Evolutionary conservation across 192 early-diverging fungal species (phyloP), one percentile per base, ranked within the genome.

Genomic region (Umbelopsis isabellina): DNA sequence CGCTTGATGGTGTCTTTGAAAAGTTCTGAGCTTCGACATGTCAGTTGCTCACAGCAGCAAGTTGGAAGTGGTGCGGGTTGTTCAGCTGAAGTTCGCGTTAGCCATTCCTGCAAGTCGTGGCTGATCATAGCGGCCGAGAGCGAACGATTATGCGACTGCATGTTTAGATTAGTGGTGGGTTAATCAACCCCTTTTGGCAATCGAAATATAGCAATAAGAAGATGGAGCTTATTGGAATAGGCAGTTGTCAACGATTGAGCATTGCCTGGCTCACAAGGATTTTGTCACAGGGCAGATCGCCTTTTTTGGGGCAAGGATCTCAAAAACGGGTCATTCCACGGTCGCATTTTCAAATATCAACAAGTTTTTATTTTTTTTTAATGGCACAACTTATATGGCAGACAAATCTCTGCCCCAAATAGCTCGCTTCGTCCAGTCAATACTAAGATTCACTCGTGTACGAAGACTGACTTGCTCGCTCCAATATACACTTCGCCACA

Each of bases 401-500:
- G 65, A 67, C 15, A 76, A 58, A 45, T 76, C 75, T 49, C 75
- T 67, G n/a, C 75, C 75, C 52, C 65, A 71, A 27, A 76, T 55
- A 13, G 66, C 70, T 48, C 65, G 35, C 64, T 64, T 71, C 23
- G 75, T 68, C 75, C 75, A 76, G 67, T 76, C 75, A 48, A 76
- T 50, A 72, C 75, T 76, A 7, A 76, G 49, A 52, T 76, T 76
- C 48, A 76, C 7, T 52, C 75, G 50, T 9, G 75, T 76, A 30
- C 75, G 70, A 30, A 72, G 30, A 44, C 72, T 78, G 6, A 72
- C 85, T 77, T 86, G 85, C 33, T 86, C 86, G 61, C 82, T 85
- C 61, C 83, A 82, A 51, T 86, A 86, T 8, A 86, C 70, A 23
- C 81, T 83, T 45, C 86, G 75, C 86, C 85, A 88, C 25, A 88